Conservation (phyloP, 2,329 filamentous ascomycete genomes). For the Diaporthe helianthi region DNA sequence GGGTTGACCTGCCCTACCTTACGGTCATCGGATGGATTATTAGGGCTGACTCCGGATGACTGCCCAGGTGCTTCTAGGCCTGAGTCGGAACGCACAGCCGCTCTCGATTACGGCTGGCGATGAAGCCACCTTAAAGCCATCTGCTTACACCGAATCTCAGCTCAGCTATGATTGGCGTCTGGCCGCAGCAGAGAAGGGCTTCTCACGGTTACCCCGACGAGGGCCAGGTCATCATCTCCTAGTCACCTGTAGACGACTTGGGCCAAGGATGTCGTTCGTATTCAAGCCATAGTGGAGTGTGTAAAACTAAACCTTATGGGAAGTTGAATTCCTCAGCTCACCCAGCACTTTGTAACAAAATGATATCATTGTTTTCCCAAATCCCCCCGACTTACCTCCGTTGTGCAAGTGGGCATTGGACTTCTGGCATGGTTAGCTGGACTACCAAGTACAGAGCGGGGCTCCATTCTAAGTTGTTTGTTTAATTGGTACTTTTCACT, state of each 20-base stretch:
- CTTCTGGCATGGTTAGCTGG: neutral
- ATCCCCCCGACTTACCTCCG: neutral
- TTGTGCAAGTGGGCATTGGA: neutral
- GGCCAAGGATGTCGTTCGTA: conserved; percentile 8
- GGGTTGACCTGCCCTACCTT: neutral
- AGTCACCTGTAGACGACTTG: neutral
- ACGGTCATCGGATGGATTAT: neutral
- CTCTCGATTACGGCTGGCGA: neutral
- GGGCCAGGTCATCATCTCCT: too few species aligned
- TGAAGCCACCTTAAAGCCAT: neutral
- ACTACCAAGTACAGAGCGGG: neutral
- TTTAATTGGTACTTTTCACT: neutral
- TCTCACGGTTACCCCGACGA: neutral
- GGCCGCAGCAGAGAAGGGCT: neutral
- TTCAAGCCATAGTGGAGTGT: neutral
- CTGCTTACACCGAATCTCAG: conserved; percentile 15
- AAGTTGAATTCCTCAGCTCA: neutral
- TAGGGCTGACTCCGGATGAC: conserved; percentile 26
- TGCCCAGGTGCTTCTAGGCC: conserved; percentile 12
- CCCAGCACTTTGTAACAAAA: neutral
- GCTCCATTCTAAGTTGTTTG: too few species aligned
- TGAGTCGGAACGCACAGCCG: neutral
- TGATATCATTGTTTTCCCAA: neutral
- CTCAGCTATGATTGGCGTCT: neutral
- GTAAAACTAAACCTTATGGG: neutral